These are phyloP conservation scores for Trichodelitschia bisporula DNA, from an alignment of 495 filamentous ascomycete species.

Conservation along the genomic window DNA sequence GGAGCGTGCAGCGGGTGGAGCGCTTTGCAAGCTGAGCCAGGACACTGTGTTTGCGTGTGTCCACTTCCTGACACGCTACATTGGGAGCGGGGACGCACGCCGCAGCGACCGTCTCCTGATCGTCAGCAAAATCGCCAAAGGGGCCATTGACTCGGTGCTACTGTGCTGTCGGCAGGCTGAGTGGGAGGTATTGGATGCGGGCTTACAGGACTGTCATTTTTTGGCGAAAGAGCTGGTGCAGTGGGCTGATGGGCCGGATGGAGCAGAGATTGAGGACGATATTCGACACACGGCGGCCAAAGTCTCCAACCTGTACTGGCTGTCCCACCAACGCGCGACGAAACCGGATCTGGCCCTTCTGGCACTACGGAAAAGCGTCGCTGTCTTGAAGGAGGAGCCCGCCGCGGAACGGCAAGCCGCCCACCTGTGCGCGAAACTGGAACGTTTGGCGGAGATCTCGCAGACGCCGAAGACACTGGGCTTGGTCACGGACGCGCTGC, in stretches of 20 bases:
- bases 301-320: constrained; percentile 62
- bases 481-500: constrained; percentile 19
- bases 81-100: constrained; percentile 1
- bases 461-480: constrained; percentile 17
- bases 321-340: constrained; percentile 28
- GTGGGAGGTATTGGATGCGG: constrained; percentile 27
- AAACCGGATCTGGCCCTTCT: constrained; percentile 18
- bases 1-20: too few species aligned
- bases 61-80: constrained; percentile 6
- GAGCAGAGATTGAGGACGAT: background rate
- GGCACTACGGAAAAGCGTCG: constrained; percentile 25
- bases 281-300: constrained; percentile 20
- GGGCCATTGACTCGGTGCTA: constrained; percentile 30
- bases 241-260: constrained; percentile 8
- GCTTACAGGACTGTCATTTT: constrained; percentile 26
- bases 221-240: constrained; percentile 21
- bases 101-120: constrained; percentile 2
- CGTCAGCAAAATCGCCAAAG: constrained; percentile 10
- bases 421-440: constrained; percentile 27
- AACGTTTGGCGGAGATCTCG: constrained; percentile 23
- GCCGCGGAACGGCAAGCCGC: constrained; percentile 20
- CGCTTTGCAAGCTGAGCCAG: background rate
- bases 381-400: constrained; percentile 19
- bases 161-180: constrained; percentile 17
- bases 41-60: constrained; percentile 4